Conservation (phyloP, 1,139 yeast species). For the Nakaseomyces delphensis region DNA sequence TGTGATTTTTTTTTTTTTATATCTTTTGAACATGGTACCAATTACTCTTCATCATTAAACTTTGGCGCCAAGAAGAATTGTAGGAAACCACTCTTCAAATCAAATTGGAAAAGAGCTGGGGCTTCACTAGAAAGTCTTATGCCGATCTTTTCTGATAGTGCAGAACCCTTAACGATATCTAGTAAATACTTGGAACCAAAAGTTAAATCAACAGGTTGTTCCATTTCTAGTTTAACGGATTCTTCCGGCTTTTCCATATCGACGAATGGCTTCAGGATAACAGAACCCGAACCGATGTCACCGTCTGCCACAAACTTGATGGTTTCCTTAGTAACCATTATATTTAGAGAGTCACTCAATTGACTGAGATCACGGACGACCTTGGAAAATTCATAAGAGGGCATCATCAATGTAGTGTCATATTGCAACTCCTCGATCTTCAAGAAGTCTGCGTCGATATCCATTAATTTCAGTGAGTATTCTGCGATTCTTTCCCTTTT, state of each 20-base stretch:
- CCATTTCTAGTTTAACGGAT: slow-evolving; percentile 66
- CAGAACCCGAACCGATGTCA: slow-evolving; percentile 82
- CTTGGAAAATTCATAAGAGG: slow-evolving; percentile 80
- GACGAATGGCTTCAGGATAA: slow-evolving; percentile 75
- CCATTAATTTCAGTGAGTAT: slow-evolving; percentile 87
- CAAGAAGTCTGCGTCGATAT: slow-evolving; percentile 89
- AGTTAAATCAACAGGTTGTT: slow-evolving; percentile 79
- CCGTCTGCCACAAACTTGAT: slow-evolving; percentile 89
- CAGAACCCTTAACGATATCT: slow-evolving; percentile 87
- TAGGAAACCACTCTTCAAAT: slow-evolving; percentile 84
- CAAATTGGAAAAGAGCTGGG: slow-evolving; percentile 91
- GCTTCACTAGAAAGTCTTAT: slow-evolving; percentile 83
- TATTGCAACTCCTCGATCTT: slow-evolving; percentile 91
- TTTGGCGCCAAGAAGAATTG: slow-evolving; percentile 97
- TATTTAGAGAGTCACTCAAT: slow-evolving; percentile 78
- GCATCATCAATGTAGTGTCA: slow-evolving; percentile 80
- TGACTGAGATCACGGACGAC: slow-evolving; percentile 82
- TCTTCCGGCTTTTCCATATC: slow-evolving; percentile 75
- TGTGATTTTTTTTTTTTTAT: no score
- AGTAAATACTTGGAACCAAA: slow-evolving; percentile 86
- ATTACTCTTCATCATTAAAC: slow-evolving; percentile 77
- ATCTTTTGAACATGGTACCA: slow-evolving; percentile 1
- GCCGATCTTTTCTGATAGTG: slow-evolving; percentile 67
- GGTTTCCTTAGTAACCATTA: slow-evolving; percentile 84
- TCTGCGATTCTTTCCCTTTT: slow-evolving; percentile 88